Evolutionary conservation across 352 stramenopile genomes (phyloP), one percentile per base, ranked within the genome.

Genomic region (Phytophthora nicotianae): DNA sequence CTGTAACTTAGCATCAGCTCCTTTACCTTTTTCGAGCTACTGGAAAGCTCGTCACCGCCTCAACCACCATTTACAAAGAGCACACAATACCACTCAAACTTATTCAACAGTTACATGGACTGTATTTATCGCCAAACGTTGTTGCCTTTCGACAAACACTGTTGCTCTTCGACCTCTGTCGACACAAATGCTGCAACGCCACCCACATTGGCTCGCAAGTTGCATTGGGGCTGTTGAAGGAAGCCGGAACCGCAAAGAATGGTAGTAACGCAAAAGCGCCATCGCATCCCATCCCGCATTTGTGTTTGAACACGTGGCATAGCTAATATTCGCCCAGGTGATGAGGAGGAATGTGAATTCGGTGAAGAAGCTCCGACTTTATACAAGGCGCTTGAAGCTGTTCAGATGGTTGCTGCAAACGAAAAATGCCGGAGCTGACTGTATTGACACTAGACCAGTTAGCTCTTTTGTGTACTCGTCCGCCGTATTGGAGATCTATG

Each of bases 361-460:
- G 40, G 50, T 50, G 50, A 66, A 50, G 27, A 16, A 19, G 37
- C 19, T 68, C 60, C 40, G 60, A 57, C 60, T 68, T 32, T 23
- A 62, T 62, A 7, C 51, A 62, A n/a, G 19, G 35, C 45, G 52
- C 50, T 50, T 68, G 46, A 57, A 59, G 53, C 45, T 19, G 53
- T 68, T 32, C 60, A 68, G 60, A 64, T 49, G 53, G 53, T 68
- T 68, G 60, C 17, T 58, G n/a, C 35, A 68, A 52, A 58, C n/a
- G 29, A 52, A 32, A 62, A 60, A 58, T 47, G 14, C 57, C 45
- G 46, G 23, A 49, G 19, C 35, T 46, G 13, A 26, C 32, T 20
- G 16, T 33, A 33, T 11, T 33, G 27, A 33, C 27, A 33, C 27
- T 33, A 33, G 27, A 13, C 27, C 5, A 1, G 27, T 7, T 29